These are phyloP conservation scores for Ceratocystis albifundus DNA, from an alignment of 2,329 filamentous ascomycete species.

Conservation along the genomic window DNA sequence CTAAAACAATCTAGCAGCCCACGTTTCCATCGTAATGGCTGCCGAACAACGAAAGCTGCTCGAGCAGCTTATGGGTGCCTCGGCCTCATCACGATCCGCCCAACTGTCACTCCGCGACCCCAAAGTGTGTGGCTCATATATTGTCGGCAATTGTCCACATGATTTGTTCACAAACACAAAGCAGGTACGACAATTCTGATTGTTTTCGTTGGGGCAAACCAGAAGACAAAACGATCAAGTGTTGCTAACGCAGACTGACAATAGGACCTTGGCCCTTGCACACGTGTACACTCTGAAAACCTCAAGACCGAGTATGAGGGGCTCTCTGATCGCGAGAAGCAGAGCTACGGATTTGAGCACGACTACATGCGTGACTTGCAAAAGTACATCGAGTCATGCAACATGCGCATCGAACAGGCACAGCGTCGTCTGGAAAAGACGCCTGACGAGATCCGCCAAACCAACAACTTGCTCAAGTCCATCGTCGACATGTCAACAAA, in stretches of 20 bases:
- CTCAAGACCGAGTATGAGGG: slow-evolving; percentile 81
- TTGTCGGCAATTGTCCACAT: slow-evolving; percentile 89
- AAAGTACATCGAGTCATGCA: slow-evolving; percentile 95
- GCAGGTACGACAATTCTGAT: slow-evolving; percentile 38
- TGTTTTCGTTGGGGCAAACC: not conserved
- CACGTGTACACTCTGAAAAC: slow-evolving; percentile 76
- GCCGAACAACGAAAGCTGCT: slow-evolving; percentile 97
- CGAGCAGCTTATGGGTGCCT: slow-evolving; percentile 84
- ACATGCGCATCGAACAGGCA: slow-evolving; percentile 79
- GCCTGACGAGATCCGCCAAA: slow-evolving; percentile 92
- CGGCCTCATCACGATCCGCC: slow-evolving; percentile 58
- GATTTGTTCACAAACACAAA: slow-evolving; percentile 99
- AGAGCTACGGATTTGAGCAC: slow-evolving; percentile 80
- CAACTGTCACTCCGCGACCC: slow-evolving; percentile 82
- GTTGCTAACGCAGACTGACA: not conserved
- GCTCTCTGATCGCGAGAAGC: slow-evolving; percentile 57
- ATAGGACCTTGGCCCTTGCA: slow-evolving; percentile 71
- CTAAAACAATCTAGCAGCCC: not conserved
- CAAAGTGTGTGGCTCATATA: slow-evolving; percentile 89
- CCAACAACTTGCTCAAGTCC: slow-evolving; percentile 62
- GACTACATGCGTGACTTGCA: slow-evolving; percentile 95
- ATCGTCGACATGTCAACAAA: slow-evolving; percentile 71
- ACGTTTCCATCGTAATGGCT: slow-evolving; percentile 50
- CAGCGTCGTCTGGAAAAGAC: slow-evolving; percentile 92
- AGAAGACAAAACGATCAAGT: not conserved